Percentiles rank a stretch among this genome's conserved stretches.
Conservation (phyloP, 1,139 yeast genomes). For the Candida glucosophila region DNA sequence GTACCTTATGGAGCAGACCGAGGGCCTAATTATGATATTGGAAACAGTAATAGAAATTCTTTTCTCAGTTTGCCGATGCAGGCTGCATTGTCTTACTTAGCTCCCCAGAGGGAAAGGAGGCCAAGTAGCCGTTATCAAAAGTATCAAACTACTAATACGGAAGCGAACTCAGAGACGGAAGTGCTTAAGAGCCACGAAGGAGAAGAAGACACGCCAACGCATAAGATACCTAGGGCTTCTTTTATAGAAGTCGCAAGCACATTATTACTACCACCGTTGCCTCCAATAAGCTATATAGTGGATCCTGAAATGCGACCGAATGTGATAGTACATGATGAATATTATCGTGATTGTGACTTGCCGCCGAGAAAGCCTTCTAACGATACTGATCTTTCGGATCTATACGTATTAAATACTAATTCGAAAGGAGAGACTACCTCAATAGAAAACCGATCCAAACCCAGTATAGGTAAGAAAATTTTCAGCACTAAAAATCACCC, state of each 20-base stretch:
- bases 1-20: too few species aligned
- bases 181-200: background rate
- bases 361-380: slow-evolving; percentile 11
- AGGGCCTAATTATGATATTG: too few species aligned
- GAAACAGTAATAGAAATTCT: slow-evolving; percentile 10
- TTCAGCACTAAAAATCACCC: slow-evolving; percentile 14
- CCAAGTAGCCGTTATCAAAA: slow-evolving; percentile 16
- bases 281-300: slow-evolving; percentile 58
- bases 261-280: slow-evolving; percentile 79
- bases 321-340: slow-evolving; percentile 33
- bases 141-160: slow-evolving; percentile 19
- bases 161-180: slow-evolving; percentile 1
- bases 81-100: slow-evolving; percentile 34
- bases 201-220: slow-evolving; percentile 8
- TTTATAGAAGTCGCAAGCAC: slow-evolving; percentile 78
- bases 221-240: slow-evolving; percentile 56
- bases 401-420: background rate
- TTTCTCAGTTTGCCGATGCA: slow-evolving; percentile 31
- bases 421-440: slow-evolving; percentile 1
- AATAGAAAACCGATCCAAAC: slow-evolving; percentile 1
- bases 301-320: slow-evolving; percentile 43
- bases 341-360: slow-evolving; percentile 28
- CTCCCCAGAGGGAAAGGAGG: slow-evolving; percentile 35
- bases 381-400: background rate
- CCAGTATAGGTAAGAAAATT: slow-evolving; percentile 10